Percentiles rank a stretch among this genome's conserved stretches.
Conservation (phyloP, 1,284 basidiomycete genomes). For the Tilletia setariae region DNA sequence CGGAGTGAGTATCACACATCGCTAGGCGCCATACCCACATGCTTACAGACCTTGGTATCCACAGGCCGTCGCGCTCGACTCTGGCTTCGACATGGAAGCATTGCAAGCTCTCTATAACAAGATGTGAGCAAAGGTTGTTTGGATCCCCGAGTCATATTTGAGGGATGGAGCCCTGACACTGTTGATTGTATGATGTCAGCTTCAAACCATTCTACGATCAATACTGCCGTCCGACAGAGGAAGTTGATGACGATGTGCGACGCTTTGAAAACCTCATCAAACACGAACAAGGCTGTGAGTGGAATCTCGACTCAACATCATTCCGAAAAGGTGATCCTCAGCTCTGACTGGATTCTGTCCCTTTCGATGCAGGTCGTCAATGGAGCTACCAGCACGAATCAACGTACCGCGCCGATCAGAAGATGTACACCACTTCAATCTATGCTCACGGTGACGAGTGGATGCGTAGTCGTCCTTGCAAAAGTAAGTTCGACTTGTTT, state of each 20-base stretch:
- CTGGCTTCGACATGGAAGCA: not conserved
- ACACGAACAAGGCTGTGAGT: not conserved
- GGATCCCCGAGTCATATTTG: no score
- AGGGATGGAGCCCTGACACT: no score
- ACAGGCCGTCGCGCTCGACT: constrained; percentile 12
- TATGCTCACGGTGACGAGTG: not conserved
- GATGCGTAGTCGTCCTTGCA: not conserved
- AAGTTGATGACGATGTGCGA: constrained; percentile 1
- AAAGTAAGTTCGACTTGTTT: not conserved
- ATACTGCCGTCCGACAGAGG: not conserved
- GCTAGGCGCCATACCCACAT: not conserved
- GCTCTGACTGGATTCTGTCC: not conserved
- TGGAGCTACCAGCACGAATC: constrained; percentile 6
- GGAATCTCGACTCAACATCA: not conserved
- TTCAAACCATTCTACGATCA: constrained; percentile 10
- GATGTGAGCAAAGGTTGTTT: not conserved
- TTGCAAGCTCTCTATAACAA: constrained; percentile 4
- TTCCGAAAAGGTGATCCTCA: not conserved
- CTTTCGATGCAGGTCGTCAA: not conserved
- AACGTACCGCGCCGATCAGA: not conserved
- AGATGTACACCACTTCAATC: constrained; percentile 1
- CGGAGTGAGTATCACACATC: not conserved
- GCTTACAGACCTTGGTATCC: not conserved
- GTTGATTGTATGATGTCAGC: not conserved
- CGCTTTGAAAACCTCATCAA: not conserved